Base-by-base conservation (phyloP, 1,284 basidiomycete species). In the Ceratorhiza oryzae-sativae region DNA sequence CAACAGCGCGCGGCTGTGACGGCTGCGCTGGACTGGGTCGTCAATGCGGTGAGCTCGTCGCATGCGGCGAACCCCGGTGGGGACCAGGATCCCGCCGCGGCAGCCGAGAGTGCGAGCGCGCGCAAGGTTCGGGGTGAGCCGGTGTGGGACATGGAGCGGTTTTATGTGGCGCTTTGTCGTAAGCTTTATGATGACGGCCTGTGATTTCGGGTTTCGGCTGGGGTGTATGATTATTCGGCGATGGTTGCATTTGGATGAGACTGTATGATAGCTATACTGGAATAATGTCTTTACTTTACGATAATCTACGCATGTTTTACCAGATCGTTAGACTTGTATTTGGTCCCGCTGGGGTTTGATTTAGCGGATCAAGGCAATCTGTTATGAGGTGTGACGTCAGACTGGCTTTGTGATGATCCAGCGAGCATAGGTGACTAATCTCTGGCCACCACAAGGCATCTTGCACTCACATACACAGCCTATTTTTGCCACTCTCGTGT, bases 121-220 rank as follows among this genome's bases (percentile, higher is more conserved):
- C 1, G 58, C 0, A 59, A 51, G 18, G 59, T 61, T 46, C 51
- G 53, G 27, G 61, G 61, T 42, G 56, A 49, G 1, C 39, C 51
- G 1, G 41, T 71, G 62, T 80, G 79, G 61, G 75, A 76, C 9
- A 73, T 79, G 45, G 79, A 80, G 62, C 58, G 75, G 46, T 77
- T 80, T 73, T 77, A 78, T 45, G 72, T 80, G n/a, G 79, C 78
- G 2, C 71, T 80, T 1, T 77, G 78, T 49, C 75, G 77, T 42
- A 79, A 79, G 72, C 63, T 80, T 68, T 77, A 80, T 73, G 77
- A 80, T 51, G 79, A 80, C 32, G 79, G 79, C 10, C 73, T 79
- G 34, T 80, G 53, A 74, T 20, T 27, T n/a, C n/a, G n/a, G n/a
- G n/a, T n/a, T n/a, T n/a, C n/a, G n/a, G n/a, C n/a, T n/a, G n/a